phyloP scores from a whole-genome alignment of 2,329 filamentous ascomycete genomes.

The Colletotrichum musae region DNA sequence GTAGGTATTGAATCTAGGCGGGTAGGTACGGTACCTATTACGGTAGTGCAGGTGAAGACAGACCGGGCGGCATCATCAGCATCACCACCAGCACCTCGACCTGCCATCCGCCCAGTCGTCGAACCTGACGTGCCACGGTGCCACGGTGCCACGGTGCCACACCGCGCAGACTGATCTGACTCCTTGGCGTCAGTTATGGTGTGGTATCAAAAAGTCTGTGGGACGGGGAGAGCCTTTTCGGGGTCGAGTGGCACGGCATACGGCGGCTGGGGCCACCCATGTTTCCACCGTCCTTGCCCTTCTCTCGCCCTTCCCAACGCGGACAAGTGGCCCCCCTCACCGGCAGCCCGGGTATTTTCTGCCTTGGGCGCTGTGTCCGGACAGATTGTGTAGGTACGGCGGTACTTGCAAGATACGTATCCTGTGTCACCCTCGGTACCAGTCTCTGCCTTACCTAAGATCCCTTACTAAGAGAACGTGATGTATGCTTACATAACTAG shows the following conservation, averaged over 20 bases:
- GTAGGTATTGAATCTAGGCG: no score
- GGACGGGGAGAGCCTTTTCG: conserved; percentile 36
- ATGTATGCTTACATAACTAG: not conserved
- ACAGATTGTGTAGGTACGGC: not conserved
- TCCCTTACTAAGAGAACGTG: not conserved
- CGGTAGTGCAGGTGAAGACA: no score
- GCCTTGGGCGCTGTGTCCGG: conserved; percentile 21
- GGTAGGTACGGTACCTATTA: not conserved
- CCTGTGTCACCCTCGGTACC: not conserved
- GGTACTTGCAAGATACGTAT: not conserved
- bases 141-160: conserved; percentile 22
- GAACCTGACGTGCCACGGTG: conserved; percentile 35
- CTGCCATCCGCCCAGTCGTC: conserved; percentile 37
- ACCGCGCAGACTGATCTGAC: conserved; percentile 37
- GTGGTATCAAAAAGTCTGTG: conserved; percentile 35
- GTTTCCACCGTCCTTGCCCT: conserved; percentile 30
- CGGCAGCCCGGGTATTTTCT: conserved; percentile 38
- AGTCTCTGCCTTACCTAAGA: not conserved
- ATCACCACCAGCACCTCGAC: conserved; percentile 13
- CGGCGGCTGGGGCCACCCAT: conserved; percentile 35
- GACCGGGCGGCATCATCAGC: not conserved
- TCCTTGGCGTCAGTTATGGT: conserved; percentile 38
- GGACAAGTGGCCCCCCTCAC: conserved; percentile 32
- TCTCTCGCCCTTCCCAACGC: conserved; percentile 34
- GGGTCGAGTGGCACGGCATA: conserved; percentile 38